Percentiles rank a stretch among this genome's conserved stretches.
These are phyloP conservation scores for Cenchrus purpureus DNA, from an alignment of 176 grass and related monocot genomes.

Conservation along the genomic window DNA sequence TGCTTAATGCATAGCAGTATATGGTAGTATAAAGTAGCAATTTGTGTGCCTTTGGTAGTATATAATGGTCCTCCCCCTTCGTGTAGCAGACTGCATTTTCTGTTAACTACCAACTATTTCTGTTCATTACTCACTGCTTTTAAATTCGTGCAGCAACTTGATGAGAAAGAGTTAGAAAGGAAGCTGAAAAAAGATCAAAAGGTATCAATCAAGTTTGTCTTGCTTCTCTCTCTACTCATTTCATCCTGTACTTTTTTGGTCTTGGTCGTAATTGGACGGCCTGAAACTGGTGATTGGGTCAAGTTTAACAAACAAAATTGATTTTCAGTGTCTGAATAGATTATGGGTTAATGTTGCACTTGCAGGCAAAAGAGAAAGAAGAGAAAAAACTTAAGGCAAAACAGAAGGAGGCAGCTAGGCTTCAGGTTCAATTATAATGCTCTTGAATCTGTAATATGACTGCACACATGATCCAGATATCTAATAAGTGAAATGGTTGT, in stretches of 20 bases:
- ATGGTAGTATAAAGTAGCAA: background rate
- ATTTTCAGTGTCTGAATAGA: background rate
- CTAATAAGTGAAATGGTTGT: background rate
- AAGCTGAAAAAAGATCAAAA: constrained; percentile 84
- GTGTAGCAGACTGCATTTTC: background rate
- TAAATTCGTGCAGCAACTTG: constrained; percentile 40
- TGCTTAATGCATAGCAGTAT: background rate
- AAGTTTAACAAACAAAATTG: too few relatives aligned
- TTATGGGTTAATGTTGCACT: constrained; percentile 17
- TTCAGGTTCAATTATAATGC: constrained; percentile 48
- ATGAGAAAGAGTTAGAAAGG: constrained; percentile 66
- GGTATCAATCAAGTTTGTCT: constrained; percentile 35
- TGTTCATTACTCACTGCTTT: background rate
- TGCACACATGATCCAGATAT: background rate
- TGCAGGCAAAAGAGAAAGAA: constrained; percentile 74
- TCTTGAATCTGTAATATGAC: constrained; percentile 12
- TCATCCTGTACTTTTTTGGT: background rate
- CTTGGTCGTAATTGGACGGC: background rate
- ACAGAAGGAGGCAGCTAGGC: constrained; percentile 72
- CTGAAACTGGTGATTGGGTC: background rate
- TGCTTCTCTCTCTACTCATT: background rate
- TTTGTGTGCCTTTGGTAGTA: background rate
- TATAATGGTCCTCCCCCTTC: background rate
- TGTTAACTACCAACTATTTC: background rate
- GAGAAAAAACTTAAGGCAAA: constrained; percentile 77